A percentile compares a stretch with the other conserved stretches of the same genome.
Evolutionary conservation across 108 stramenopile species (phyloP).

Genomic region (Cylindrotheca fusiformis): DNA sequence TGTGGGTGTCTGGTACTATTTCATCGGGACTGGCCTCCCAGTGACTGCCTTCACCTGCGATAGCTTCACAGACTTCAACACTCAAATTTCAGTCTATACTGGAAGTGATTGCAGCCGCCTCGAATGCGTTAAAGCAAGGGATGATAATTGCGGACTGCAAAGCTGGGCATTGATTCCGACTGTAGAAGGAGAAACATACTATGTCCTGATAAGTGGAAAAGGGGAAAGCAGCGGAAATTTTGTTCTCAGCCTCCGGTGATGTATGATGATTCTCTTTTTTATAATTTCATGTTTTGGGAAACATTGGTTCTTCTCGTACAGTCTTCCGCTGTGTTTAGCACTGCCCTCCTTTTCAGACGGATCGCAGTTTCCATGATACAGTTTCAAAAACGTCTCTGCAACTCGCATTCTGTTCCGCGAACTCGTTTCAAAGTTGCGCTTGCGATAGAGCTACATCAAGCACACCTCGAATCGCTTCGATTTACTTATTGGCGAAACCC

Average conservation of each 20-base stretch:
- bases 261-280: too few species aligned
- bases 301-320: too few species aligned
- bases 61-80: conserved; percentile 19
- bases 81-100: conserved; percentile 16
- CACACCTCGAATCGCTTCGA: conserved; percentile 1
- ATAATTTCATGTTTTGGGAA: too few species aligned
- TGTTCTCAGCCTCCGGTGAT: conserved; percentile 21
- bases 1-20: conserved; percentile 30
- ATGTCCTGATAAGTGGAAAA: conserved; percentile 15
- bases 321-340: too few species aligned
- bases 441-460: too few species aligned
- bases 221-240: conserved; percentile 12
- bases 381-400: too few species aligned
- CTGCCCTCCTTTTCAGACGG: too few species aligned
- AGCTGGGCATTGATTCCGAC: conserved; percentile 17
- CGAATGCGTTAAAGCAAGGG: conserved; percentile 12
- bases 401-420: too few species aligned
- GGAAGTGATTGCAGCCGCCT: conserved; percentile 18
- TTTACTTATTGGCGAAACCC: conserved; percentile 2
- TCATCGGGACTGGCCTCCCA: conserved; percentile 16
- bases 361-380: too few species aligned
- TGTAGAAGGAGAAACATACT: conserved; percentile 13
- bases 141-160: conserved; percentile 13
- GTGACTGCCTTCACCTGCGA: conserved; percentile 21
- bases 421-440: too few species aligned